These are phyloP conservation scores for Ophiostoma sp. DNA, from an alignment of 2,329 filamentous ascomycete species.

Conservation along the genomic window DNA sequence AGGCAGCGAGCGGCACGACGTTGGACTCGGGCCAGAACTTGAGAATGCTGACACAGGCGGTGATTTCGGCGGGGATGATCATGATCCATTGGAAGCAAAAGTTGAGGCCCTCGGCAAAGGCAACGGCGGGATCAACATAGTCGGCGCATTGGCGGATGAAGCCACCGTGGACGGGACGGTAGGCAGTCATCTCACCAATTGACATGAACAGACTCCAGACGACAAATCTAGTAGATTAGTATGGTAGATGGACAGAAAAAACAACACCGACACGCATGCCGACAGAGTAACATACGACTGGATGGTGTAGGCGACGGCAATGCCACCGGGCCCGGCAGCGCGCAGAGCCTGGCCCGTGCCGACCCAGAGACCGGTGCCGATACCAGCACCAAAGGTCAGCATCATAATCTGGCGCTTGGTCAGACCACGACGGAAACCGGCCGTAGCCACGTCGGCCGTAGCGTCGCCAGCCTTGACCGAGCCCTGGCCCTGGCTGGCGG, in stretches of 20 bases:
- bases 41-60: conserved; percentile 1
- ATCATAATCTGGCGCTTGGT: conserved; percentile 8
- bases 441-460: neutral
- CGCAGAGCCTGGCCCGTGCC: conserved; percentile 5
- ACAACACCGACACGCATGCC: too few species aligned
- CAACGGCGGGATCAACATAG: neutral
- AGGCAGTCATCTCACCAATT: conserved; percentile 3
- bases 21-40: neutral
- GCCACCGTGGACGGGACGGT: conserved; percentile 1
- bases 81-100: conserved; percentile 1
- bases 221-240: neutral
- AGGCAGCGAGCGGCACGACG: neutral
- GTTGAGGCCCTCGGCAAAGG: neutral
- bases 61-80: conserved; percentile 5
- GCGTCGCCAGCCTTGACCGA: neutral
- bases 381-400: conserved; percentile 10
- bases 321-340: neutral
- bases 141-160: conserved; percentile 5
- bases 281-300: neutral
- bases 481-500: neutral
- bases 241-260: neutral
- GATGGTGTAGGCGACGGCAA: conserved; percentile 1
- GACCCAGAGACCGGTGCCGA: conserved; percentile 1
- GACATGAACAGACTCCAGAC: conserved; percentile 9
- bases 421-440: neutral